These are phyloP conservation scores for Austroboletus eburneus DNA, from an alignment of 768 basidiomycete genomes.

Conservation along the genomic window DNA sequence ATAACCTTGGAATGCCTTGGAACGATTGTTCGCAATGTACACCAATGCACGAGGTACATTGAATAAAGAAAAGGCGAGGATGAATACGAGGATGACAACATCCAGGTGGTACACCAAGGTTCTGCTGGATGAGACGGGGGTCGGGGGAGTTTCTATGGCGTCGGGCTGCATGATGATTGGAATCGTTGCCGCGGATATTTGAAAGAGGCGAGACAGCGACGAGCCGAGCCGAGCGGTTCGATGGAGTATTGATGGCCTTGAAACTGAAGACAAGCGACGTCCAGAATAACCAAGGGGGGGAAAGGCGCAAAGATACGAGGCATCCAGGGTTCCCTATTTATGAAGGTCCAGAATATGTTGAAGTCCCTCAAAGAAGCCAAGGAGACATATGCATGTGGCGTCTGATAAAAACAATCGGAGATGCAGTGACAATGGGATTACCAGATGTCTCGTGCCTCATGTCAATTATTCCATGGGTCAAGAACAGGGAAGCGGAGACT, in stretches of 20 bases:
- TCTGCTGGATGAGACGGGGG: background rate
- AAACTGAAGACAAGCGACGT: background rate
- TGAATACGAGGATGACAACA: conserved; percentile 40
- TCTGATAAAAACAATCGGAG: background rate
- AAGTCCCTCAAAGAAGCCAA: background rate
- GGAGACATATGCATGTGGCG: background rate
- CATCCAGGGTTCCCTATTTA: background rate
- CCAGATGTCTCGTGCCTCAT: too few species aligned
- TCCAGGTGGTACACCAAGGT: conserved; percentile 34
- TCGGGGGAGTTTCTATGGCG: background rate
- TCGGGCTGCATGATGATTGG: conserved; percentile 6
- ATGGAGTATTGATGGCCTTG: background rate
- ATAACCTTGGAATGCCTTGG: conserved; percentile 48
- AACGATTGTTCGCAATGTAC: conserved; percentile 42
- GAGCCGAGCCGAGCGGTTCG: background rate
- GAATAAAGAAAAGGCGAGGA: conserved; percentile 38
- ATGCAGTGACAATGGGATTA: background rate
- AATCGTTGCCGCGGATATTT: background rate
- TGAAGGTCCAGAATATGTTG: background rate
- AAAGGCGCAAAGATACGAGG: background rate
- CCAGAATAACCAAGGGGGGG: background rate
- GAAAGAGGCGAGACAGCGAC: background rate
- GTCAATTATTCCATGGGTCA: background rate
- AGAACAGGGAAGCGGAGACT: background rate
- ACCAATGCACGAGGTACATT: conserved; percentile 46